Conservation (phyloP, 495 filamentous ascomycete genomes). For the Annulohypoxylon maeteangense region DNA sequence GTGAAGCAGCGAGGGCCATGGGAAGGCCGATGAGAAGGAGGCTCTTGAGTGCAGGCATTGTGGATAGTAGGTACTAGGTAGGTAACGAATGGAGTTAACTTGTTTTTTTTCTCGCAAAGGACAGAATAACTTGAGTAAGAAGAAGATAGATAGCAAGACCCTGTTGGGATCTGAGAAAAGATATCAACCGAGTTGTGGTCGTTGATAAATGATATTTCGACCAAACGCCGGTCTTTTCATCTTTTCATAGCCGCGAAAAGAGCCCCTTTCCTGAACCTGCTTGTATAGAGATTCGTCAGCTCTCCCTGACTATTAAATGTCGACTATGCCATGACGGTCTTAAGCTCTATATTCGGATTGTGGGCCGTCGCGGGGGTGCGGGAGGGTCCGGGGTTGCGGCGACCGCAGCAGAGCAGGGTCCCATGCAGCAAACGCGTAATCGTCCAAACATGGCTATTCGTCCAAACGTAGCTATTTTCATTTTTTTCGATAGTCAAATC, state of each 20-base stretch:
- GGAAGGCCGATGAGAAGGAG: conserved; percentile 34
- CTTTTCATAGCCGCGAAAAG: conserved; percentile 28
- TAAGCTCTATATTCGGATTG: conserved; percentile 28
- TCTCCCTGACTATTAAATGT: conserved; percentile 7
- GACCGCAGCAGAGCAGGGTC: conserved; percentile 19
- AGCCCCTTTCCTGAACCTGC: neutral
- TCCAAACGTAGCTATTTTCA: conserved; percentile 8
- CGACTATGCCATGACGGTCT: conserved; percentile 12
- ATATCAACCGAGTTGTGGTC: conserved; percentile 15
- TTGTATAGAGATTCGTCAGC: conserved; percentile 34
- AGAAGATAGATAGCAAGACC: conserved; percentile 3
- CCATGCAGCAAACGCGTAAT: conserved; percentile 40
- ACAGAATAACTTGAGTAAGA: neutral
- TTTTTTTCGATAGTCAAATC: neutral
- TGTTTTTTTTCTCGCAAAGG: neutral
- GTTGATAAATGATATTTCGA: conserved; percentile 5
- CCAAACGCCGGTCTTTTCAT: conserved; percentile 2
- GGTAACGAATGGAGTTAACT: neutral
- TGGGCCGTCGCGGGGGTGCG: conserved; percentile 28
- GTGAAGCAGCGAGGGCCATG: conserved; percentile 14
- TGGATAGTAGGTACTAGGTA: neutral
- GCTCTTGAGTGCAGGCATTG: conserved; percentile 27
- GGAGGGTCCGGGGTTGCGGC: conserved; percentile 21
- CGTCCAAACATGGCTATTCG: conserved; percentile 10
- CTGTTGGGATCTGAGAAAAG: neutral